phyloP scores from a whole-genome alignment of 2,329 filamentous ascomycete species.

The Aspergillus fumigatus region DNA sequence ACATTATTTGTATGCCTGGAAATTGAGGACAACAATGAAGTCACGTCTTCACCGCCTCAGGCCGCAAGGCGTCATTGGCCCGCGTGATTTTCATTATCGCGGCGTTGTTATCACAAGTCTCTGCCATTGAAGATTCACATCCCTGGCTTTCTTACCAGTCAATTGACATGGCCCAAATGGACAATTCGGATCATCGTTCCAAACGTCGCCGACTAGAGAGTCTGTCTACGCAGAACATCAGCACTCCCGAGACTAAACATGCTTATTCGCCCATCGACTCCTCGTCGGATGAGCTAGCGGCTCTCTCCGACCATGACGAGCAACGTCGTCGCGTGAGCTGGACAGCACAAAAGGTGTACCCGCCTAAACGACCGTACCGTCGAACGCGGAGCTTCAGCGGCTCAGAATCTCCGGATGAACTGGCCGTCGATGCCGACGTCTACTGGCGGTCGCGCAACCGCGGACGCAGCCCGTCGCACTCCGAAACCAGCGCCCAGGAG shows the following conservation, averaged over 20 bases:
- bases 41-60: neutral
- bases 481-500: constrained; percentile 7
- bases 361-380: constrained; percentile 25
- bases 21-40: neutral
- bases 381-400: constrained; percentile 25
- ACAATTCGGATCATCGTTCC: constrained; percentile 18
- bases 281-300: constrained; percentile 40
- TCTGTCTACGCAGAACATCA: constrained; percentile 6
- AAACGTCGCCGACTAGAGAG: constrained; percentile 31
- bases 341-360: constrained; percentile 26
- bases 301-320: constrained; percentile 32
- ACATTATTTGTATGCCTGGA: neutral
- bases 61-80: neutral
- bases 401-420: constrained; percentile 45
- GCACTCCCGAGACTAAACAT: neutral
- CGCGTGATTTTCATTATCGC: neutral
- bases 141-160: neutral
- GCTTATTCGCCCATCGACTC: constrained; percentile 27
- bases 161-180: constrained; percentile 17
- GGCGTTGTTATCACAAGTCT: neutral
- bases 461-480: constrained; percentile 5
- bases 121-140: neutral
- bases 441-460: constrained; percentile 31
- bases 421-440: constrained; percentile 34
- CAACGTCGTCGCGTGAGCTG: constrained; percentile 35